These are phyloP conservation scores for Diaporthe destruens DNA, from an alignment of 2,329 filamentous ascomycete genomes.

Conservation along the genomic window DNA sequence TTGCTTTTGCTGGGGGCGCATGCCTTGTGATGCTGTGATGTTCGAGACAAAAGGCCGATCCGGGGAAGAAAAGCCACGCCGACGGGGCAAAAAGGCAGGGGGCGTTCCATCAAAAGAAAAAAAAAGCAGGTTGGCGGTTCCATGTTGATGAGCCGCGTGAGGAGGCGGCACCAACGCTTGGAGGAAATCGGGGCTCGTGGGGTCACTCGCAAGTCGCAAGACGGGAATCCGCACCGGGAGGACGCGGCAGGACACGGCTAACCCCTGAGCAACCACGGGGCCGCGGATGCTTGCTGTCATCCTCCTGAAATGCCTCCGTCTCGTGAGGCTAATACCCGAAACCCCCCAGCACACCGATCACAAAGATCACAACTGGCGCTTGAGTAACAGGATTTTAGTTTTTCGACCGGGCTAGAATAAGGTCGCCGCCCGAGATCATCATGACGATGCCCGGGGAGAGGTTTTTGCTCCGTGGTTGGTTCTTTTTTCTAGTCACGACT, in stretches of 20 bases:
- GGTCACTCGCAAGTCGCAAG: slow-evolving; percentile 2
- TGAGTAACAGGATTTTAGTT: slow-evolving; percentile 10
- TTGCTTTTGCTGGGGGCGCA: background rate
- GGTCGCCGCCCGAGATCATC: slow-evolving; percentile 9
- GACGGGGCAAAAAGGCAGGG: background rate
- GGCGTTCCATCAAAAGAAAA: slow-evolving; percentile 24
- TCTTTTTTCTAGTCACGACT: slow-evolving; percentile 2
- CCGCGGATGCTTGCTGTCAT: slow-evolving; percentile 22
- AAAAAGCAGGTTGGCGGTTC: slow-evolving; percentile 30
- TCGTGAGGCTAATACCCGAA: background rate
- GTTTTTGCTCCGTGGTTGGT: background rate
- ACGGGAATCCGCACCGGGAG: slow-evolving; percentile 21
- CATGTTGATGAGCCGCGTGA: slow-evolving; percentile 22
- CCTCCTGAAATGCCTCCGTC: slow-evolving; percentile 2
- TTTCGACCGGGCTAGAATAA: background rate
- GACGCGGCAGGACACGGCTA: slow-evolving; percentile 14
- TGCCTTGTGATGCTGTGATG: slow-evolving; percentile 2
- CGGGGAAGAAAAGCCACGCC: background rate
- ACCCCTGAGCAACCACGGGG: background rate
- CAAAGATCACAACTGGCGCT: slow-evolving; percentile 14
- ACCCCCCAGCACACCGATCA: background rate
- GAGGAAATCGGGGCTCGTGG: background rate
- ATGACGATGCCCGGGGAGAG: background rate
- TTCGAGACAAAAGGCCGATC: background rate
- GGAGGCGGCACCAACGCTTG: slow-evolving; percentile 14